These are phyloP conservation scores for Daldinia grandis DNA, from an alignment of 495 filamentous ascomycete genomes.

Conservation along the genomic window DNA sequence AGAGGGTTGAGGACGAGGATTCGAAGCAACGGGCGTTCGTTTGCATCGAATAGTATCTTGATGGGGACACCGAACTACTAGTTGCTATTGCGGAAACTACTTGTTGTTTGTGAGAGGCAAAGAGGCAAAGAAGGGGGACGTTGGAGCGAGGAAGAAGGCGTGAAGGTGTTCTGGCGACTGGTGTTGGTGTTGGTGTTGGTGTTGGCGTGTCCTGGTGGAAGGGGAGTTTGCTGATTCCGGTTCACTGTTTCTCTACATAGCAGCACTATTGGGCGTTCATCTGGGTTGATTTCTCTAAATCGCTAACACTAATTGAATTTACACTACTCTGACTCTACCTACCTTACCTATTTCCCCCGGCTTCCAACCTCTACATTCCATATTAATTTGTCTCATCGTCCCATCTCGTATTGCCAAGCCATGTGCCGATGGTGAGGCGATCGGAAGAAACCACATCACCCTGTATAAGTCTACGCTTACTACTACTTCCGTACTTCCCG, in stretches of 20 bases:
- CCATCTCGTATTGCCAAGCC: not conserved
- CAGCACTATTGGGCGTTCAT: slow-evolving; percentile 36
- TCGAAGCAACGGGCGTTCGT: not conserved
- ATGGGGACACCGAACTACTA: slow-evolving; percentile 15
- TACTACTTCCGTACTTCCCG: not conserved
- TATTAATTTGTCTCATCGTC: not conserved
- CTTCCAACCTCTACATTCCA: not conserved
- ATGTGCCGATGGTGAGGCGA: not conserved
- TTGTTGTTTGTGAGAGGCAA: slow-evolving; percentile 1
- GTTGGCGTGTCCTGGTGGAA: slow-evolving; percentile 15
- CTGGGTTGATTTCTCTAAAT: slow-evolving; percentile 17
- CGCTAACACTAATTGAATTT: slow-evolving; percentile 27
- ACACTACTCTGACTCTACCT: slow-evolving; percentile 13
- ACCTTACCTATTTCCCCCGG: not conserved
- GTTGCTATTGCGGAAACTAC: not conserved
- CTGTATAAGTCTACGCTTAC: slow-evolving; percentile 1
- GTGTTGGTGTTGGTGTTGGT: slow-evolving; percentile 30
- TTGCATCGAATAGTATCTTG: not conserved
- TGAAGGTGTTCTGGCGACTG: slow-evolving; percentile 34
- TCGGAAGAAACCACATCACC: not conserved
- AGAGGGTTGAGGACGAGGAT: not conserved
- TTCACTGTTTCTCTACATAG: slow-evolving; percentile 26
- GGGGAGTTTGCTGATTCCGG: slow-evolving; percentile 21
- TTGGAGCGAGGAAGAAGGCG: slow-evolving; percentile 10
- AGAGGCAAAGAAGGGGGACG: not conserved